These are phyloP conservation scores for Heracleum sosnowskyi DNA, from an alignment of 129 eudicot species.

Conservation along the genomic window DNA sequence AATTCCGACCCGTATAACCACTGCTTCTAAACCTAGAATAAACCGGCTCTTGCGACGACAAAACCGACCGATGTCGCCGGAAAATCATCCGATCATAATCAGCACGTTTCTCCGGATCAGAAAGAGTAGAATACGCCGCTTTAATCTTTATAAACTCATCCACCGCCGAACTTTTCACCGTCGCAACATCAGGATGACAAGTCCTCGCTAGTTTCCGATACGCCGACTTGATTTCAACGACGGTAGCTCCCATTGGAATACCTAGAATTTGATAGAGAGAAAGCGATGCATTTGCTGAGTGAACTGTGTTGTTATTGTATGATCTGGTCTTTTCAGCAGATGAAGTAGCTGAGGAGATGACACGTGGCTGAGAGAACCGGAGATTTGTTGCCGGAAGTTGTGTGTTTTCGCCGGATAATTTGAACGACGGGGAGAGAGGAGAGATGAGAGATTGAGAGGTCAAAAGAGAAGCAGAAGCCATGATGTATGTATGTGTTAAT, in stretches of 20 bases:
- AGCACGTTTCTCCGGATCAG: slow-evolving; percentile 61
- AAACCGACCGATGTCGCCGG: slow-evolving; percentile 13
- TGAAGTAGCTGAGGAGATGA: not conserved
- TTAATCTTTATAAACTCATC: slow-evolving; percentile 50
- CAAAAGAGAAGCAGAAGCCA: not conserved
- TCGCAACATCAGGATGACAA: slow-evolving; percentile 1
- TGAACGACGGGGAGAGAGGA: not conserved
- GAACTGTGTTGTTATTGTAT: not conserved
- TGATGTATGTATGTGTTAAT: not conserved
- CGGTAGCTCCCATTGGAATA: slow-evolving; percentile 19
- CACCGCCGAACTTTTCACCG: slow-evolving; percentile 19
- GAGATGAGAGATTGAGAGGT: not conserved
- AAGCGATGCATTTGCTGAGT: not conserved
- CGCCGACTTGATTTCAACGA: slow-evolving; percentile 36
- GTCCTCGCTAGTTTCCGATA: slow-evolving; percentile 23
- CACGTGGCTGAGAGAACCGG: not conserved
- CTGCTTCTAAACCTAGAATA: not conserved
- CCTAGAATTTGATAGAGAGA: slow-evolving; percentile 34
- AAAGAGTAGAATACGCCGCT: slow-evolving; percentile 46
- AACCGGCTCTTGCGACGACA: slow-evolving; percentile 1
- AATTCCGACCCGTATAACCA: slow-evolving; percentile 39
- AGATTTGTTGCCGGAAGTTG: slow-evolving; percentile 2
- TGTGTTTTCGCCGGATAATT: not conserved
- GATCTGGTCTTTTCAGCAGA: not conserved
- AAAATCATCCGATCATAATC: slow-evolving; percentile 41